These are phyloP conservation scores for Mycena polygramma DNA, from an alignment of 768 basidiomycete genomes.

Conservation along the genomic window DNA sequence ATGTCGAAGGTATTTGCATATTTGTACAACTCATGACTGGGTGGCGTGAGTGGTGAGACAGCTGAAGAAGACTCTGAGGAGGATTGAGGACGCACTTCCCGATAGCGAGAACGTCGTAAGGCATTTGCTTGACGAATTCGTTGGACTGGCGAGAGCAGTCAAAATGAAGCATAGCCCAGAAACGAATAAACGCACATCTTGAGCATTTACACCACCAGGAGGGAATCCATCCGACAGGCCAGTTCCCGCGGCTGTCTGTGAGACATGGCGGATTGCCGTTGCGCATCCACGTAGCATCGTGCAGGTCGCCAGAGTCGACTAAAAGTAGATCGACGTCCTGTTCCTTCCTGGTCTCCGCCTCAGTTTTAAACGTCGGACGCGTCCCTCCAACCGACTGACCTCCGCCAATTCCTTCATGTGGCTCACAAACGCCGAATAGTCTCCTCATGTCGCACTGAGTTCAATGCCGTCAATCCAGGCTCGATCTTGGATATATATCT, in stretches of 20 bases:
- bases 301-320: slow-evolving; percentile 84
- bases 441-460: slow-evolving; percentile 72
- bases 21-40: slow-evolving; percentile 86
- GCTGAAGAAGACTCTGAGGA: neutral
- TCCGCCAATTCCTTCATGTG: slow-evolving; percentile 85
- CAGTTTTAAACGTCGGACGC: neutral
- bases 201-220: slow-evolving; percentile 76
- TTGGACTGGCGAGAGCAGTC: slow-evolving; percentile 65
- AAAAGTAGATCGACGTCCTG: slow-evolving; percentile 87
- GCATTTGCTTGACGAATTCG: slow-evolving; percentile 77
- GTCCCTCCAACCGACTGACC: slow-evolving; percentile 12
- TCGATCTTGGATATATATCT: neutral
- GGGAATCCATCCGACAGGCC: slow-evolving; percentile 85
- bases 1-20: slow-evolving; percentile 78
- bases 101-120: slow-evolving; percentile 87
- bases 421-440: slow-evolving; percentile 84
- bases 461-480: slow-evolving; percentile 3
- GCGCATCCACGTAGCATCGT: slow-evolving; percentile 63
- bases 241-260: slow-evolving; percentile 60
- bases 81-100: slow-evolving; percentile 73
- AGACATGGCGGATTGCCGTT: neutral
- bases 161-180: neutral
- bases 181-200: slow-evolving; percentile 62
- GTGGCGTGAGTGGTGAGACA: neutral
- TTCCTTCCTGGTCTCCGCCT: no score